Conservation (phyloP, 1,139 yeast species). For the Lodderomyces metapsilosis region DNA sequence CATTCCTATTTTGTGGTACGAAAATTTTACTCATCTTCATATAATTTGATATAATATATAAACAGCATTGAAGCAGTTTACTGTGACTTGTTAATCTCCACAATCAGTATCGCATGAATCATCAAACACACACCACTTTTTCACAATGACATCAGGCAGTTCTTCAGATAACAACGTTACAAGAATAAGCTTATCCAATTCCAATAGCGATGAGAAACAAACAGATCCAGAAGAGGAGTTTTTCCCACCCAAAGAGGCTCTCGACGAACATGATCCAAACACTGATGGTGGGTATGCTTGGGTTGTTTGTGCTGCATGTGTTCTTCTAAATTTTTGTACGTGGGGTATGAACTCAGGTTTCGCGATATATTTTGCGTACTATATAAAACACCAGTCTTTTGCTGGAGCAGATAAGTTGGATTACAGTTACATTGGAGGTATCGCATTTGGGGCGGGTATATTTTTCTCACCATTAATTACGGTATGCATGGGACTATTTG, state of each 20-base stretch:
- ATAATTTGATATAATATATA: too few species aligned
- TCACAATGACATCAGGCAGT: background rate
- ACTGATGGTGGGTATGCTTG: slow-evolving; percentile 52
- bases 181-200: background rate
- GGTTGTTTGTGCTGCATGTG: slow-evolving; percentile 41
- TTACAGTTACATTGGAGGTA: slow-evolving; percentile 42
- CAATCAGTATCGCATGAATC: too few species aligned
- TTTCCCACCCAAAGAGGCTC: slow-evolving; percentile 6
- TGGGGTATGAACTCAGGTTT: slow-evolving; percentile 52
- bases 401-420: slow-evolving; percentile 42
- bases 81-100: too few species aligned
- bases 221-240: slow-evolving; percentile 3
- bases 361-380: slow-evolving; percentile 51
- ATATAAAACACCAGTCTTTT: slow-evolving; percentile 33
- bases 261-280: slow-evolving; percentile 7
- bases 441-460: slow-evolving; percentile 35
- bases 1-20: background rate
- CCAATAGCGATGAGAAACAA: background rate
- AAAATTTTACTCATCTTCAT: background rate
- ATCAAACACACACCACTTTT: background rate
- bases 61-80: too few species aligned
- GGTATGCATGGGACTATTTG: slow-evolving; percentile 37
- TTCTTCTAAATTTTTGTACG: slow-evolving; percentile 43
- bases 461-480: slow-evolving; percentile 40
- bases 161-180: background rate